Evolutionary conservation across 257 asterid species (phyloP).

Genomic region (Nyctanthes arbortristis): DNA sequence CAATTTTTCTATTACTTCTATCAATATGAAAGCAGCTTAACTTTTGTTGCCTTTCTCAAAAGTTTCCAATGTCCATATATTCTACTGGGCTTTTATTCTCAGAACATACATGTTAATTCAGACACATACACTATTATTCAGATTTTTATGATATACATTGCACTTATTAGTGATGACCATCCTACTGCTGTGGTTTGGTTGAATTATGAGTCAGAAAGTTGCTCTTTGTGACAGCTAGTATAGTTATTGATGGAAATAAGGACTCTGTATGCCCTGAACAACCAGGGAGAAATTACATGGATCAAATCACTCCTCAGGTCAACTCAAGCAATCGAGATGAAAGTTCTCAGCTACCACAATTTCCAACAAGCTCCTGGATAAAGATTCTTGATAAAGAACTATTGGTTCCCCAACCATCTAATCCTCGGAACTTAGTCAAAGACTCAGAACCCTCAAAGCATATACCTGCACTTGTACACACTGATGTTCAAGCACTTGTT

Average conservation of each 20-base stretch:
- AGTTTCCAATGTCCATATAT: neutral
- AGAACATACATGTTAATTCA: neutral
- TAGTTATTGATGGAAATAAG: constrained; percentile 45
- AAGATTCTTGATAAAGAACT: constrained; percentile 59
- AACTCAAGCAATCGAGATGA: constrained; percentile 40
- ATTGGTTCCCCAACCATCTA: constrained; percentile 44
- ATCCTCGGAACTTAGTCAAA: constrained; percentile 40
- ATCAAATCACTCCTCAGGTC: constrained; percentile 32
- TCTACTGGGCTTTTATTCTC: neutral
- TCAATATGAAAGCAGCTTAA: neutral
- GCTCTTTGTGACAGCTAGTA: constrained; percentile 40
- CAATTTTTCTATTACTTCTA: neutral
- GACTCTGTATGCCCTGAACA: constrained; percentile 37
- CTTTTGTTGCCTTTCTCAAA: neutral
- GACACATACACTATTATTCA: neutral
- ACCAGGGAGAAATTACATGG: constrained; percentile 36
- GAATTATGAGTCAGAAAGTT: constrained; percentile 1
- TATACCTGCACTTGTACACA: constrained; percentile 41
- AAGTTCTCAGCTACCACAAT: constrained; percentile 36
- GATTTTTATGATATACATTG: neutral
- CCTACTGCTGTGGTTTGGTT: neutral
- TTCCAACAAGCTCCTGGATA: constrained; percentile 53
- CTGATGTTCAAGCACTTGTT: constrained; percentile 21
- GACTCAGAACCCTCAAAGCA: constrained; percentile 39
- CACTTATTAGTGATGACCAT: neutral